Base-by-base conservation (phyloP, 2,329 filamentous ascomycete species). In the Juglanconis oblonga region DNA sequence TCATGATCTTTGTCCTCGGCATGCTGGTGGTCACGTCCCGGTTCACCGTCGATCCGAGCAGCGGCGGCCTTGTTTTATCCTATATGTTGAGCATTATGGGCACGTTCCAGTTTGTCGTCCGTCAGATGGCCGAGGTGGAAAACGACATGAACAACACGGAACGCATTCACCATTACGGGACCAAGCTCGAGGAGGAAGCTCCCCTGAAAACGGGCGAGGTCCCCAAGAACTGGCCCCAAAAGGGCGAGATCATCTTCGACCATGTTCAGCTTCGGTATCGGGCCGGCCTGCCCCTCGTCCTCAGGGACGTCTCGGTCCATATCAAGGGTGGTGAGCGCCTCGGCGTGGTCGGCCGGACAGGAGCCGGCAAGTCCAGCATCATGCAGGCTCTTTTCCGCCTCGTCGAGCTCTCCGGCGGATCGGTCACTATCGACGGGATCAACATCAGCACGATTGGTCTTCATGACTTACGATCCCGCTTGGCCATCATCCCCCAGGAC, bases 121-220 rank as follows among this genome's bases (percentile, higher is more conserved):
- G 94, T 24, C 94, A 98, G 75, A 81, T 97, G 6, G 94, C 94
- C 32, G 94, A 97, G 73, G 92, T 98, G 7, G 94, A 98, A 74
- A 98, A 97, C 75, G 92, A 92, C 70, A 98, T 98, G 94, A 98
- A 97, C 72, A 88, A 93, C 0, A 95, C 95, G 0, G 94, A 98
- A 75, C 88, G 95, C 54, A 80, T 98, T 38, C 87, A 92, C 71
- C 92, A 96, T 77, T 98, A 98, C 72, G 93, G 91, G 57, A 91
- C 86, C 1, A 76, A 91, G 66, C 83, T 99, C 4, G 92, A 96
- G 64, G 89, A 97, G 71, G 95, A 98, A 73, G 91, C 94, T 0
- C 91, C 93, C 0, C 80, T 93, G 1, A 90, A 93, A 68, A 87
- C 91, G 45, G 72, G 87, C 52, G 85, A 92, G 5, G 85, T 97